Evolutionary conservation across 164 flowering plant species (phyloP), one percentile per base, ranked within the genome.

Genomic region (Magnolia changhungtana): DNA sequence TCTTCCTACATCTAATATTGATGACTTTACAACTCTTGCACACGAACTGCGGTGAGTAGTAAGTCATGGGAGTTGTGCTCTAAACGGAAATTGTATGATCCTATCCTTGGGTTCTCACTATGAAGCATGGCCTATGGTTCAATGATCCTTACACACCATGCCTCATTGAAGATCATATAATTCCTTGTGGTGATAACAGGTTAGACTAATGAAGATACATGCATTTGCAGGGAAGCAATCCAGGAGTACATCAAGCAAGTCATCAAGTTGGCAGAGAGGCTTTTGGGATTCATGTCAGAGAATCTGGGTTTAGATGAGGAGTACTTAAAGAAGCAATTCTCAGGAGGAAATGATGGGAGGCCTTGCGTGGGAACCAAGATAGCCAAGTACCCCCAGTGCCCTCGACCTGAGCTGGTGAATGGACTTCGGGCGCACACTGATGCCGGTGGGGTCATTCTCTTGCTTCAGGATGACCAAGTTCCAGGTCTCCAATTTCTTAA

Each of bases 381-480:
- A 50, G 94, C 91, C 24, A 90, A 86, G 71, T 90, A 92, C 81
- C 97, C 97, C 1, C 58, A 83, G 45, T 90, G 95, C 74, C 89
- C 91, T 63, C 73, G 74, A 4, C 97, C 92, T 29, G 94, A 92
- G 52, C 85, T 86, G 29, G 90, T 93, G 7, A 86, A 84, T 73
- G 98, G 98, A 29, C 92, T 93, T 9, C 82, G 91, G 18, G 92
- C 89, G 73, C 98, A 93, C 85, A 90, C 95, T 2, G 97, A 90
- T 80, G 94, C 92, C 8, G 95, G 98, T n/a, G 96, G 96, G 27
- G 85, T 92, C 79, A 90, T 91, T 29, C 87, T 91, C 78, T 29
- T 93, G 76, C 95, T 93, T 81, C 98, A 93, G 77, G 97, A 93
- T 80, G 98, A 93, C 51, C 80, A 85, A 79, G 92, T 93, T 72